Conservation (phyloP, 371 early-diverging fungal species). For the Circinella minor region DNA sequence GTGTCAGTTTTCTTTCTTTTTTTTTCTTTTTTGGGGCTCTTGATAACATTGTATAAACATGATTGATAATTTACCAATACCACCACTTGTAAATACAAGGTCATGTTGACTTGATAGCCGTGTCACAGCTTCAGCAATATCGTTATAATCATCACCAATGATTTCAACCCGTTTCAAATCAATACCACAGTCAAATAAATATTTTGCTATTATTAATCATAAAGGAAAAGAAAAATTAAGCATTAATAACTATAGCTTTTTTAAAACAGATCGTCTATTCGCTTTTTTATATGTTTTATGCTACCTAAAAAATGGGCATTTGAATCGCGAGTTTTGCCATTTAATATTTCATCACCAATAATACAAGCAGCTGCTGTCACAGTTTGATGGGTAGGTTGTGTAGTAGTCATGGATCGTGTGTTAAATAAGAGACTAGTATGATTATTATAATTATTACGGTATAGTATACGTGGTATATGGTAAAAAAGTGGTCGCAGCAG, state of each 20-base stretch:
- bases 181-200: conserved; percentile 64
- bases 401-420: conserved; percentile 1
- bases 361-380: conserved; percentile 45
- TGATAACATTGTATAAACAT: neutral
- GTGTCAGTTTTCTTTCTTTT: too few species aligned
- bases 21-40: conserved; percentile 63
- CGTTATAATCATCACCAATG: conserved; percentile 58
- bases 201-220: conserved; percentile 28
- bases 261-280: too few species aligned
- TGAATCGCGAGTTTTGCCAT: conserved; percentile 75
- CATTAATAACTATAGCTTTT: neutral
- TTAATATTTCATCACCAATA: conserved; percentile 74
- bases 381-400: neutral
- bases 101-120: conserved; percentile 57
- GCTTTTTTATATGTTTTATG: too few species aligned
- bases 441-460: too few species aligned
- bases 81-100: conserved; percentile 76
- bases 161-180: conserved; percentile 64
- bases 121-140: conserved; percentile 58
- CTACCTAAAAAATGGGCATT: conserved; percentile 59
- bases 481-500: neutral
- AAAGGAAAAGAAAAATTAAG: neutral
- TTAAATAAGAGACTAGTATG: neutral
- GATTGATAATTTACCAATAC: conserved; percentile 51
- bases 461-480: too few species aligned